phyloP scores from a whole-genome alignment of 768 basidiomycete species.

The Leucosporidium creatinivorum region DNA sequence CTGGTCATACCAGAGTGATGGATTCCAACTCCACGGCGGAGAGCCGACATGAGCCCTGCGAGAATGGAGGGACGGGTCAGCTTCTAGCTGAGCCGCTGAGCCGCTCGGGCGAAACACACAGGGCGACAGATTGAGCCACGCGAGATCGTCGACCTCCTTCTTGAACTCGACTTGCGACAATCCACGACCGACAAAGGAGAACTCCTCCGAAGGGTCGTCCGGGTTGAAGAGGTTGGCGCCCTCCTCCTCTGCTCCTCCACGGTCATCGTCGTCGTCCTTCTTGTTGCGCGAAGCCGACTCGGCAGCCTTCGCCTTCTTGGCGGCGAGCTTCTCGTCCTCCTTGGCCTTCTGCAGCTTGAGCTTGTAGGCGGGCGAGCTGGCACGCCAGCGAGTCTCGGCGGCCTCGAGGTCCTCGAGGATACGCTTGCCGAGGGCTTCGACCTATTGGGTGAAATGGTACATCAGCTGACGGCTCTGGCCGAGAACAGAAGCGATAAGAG shows the following conservation, averaged over 20 bases:
- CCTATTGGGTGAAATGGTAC: constrained; percentile 38
- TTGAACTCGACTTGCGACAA: constrained; percentile 51
- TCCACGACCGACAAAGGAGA: constrained; percentile 54
- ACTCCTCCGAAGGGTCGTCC: constrained; percentile 52
- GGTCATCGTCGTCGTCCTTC: constrained; percentile 34
- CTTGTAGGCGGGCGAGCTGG: constrained; percentile 52
- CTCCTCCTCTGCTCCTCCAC: constrained; percentile 42
- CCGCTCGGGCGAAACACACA: constrained; percentile 1
- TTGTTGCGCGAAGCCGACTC: constrained; percentile 37
- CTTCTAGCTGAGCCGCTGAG: too few relatives aligned
- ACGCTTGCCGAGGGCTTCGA: constrained; percentile 51
- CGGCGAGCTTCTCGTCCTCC: constrained; percentile 47
- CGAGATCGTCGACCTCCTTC: constrained; percentile 47
- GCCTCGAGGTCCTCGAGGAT: constrained; percentile 44
- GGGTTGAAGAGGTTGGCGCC: constrained; percentile 55
- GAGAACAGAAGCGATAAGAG: neutral
- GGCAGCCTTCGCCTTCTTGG: constrained; percentile 43
- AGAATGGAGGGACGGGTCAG: neutral
- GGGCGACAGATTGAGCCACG: constrained; percentile 30
- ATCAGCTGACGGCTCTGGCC: neutral
- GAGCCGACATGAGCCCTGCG: constrained; percentile 48
- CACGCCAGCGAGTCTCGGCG: constrained; percentile 52
- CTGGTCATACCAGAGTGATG: constrained; percentile 67
- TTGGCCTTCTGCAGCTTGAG: constrained; percentile 49
- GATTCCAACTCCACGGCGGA: constrained; percentile 58